Conservation (phyloP, 805 yeast species). For the Pichia scutulata region DNA sequence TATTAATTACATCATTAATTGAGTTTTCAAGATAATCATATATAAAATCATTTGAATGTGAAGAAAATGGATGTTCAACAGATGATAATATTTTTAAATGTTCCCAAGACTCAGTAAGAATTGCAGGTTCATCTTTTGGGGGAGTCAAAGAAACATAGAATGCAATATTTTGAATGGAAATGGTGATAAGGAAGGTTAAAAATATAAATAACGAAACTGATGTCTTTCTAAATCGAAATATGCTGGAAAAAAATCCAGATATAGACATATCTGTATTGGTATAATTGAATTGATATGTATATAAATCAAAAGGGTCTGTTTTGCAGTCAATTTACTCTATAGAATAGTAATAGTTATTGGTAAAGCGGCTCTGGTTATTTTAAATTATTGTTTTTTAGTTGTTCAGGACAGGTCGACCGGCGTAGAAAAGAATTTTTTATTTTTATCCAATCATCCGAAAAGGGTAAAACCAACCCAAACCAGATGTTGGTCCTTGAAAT, state of each 20-base stretch:
- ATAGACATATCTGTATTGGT: neutral
- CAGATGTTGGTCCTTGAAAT: neutral
- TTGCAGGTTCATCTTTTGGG: constrained; percentile 36
- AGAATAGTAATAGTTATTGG: neutral
- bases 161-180: constrained; percentile 27
- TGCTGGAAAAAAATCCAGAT: neutral
- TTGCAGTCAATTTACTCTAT: neutral
- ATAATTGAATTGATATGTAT: neutral
- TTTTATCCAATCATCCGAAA: too few relatives aligned
- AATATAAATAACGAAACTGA: constrained; percentile 51
- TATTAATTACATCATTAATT: neutral
- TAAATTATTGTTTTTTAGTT: neutral
- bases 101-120: constrained; percentile 48
- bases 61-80: constrained; percentile 69
- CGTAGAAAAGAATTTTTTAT: neutral
- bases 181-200: constrained; percentile 37
- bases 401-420: neutral
- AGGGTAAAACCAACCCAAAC: neutral
- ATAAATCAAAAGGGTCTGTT: neutral
- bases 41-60: constrained; percentile 68
- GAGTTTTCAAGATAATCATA: constrained; percentile 50
- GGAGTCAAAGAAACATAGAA: constrained; percentile 35
- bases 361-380: neutral
- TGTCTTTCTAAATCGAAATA: constrained; percentile 59
- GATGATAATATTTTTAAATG: constrained; percentile 64